Evolutionary conservation across 768 basidiomycete genomes (phyloP), one percentile per base, ranked within the genome.

Genomic region (Hericium coralloides): DNA sequence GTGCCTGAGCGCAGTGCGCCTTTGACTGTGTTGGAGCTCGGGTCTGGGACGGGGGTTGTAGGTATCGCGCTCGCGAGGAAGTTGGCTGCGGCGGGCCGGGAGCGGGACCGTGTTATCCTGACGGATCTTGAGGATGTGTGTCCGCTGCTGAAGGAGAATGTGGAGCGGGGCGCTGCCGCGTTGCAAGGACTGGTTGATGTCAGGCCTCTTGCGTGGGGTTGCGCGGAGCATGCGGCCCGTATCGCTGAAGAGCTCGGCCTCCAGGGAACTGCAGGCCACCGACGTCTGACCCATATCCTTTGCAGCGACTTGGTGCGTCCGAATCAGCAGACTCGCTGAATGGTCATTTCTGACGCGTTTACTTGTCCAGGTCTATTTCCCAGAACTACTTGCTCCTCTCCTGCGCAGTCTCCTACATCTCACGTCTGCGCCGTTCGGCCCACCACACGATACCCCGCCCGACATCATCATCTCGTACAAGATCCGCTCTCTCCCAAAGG

Each of bases 71-170:
- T 81, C 14, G 81, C 83, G 50, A 63, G 73, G 2, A 56, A 77
- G 38, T 74, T 89, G 18, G 50, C 43, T 0, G 55, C 58, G 6
- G 22, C 36, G 5, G 53, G 45, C 14, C 22, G 51, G 26, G 52
- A 55, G 4, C 57, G 57, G 17, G 69, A 68, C 49, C 63, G 70
- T 12, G 63, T 81, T 54, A 64, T 83, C 39, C 76, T 78, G 8
- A 93, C 91, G 8, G 93, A 95, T 72, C 79, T 95, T 9, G 82
- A 82, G 2, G 86, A 90, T 60, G 91, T 92, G 56, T 73, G 80
- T 52, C 70, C 75, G 1, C 70, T 84, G 17, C 71, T 84, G 50
- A 67, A 72, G 38, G 43, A 45, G 43, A 45, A 18, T 2, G 3
- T n/a, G 7, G 22, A 51, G 43, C 38, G 59, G 38, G 55, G 52